A percentile compares a stretch with the other conserved stretches of the same genome.
Conservation (phyloP, 148 eudicot species). For the Nyssa sinensis region DNA sequence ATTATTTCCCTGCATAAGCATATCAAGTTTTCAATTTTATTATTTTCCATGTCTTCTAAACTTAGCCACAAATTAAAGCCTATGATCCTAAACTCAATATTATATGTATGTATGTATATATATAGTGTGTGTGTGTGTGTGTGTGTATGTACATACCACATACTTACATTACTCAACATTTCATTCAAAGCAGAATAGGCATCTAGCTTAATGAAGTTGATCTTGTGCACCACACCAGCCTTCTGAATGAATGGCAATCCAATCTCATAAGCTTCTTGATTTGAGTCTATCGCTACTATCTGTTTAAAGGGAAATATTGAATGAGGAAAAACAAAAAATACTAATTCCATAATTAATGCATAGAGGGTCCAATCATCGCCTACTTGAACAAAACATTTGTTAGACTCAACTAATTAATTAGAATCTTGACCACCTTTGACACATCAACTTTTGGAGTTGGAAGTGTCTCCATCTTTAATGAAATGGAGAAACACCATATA, state of each 20-base stretch:
- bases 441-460: too few relatives aligned
- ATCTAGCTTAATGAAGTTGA: constrained; percentile 28
- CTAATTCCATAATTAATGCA: too few relatives aligned
- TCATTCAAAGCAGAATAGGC: constrained; percentile 16
- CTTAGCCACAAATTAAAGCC: background rate
- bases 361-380: too few relatives aligned
- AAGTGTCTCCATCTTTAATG: too few relatives aligned
- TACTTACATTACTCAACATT: constrained; percentile 26
- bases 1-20: background rate
- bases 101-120: background rate
- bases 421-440: too few relatives aligned
- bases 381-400: too few relatives aligned
- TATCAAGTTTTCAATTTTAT: too few relatives aligned
- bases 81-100: background rate
- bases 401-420: too few relatives aligned
- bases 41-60: too few relatives aligned
- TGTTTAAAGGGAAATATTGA: background rate
- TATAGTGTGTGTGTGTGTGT: background rate
- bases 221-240: background rate
- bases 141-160: too few relatives aligned
- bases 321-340: too few relatives aligned
- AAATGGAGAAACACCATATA: too few relatives aligned
- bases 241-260: constrained; percentile 31
- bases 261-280: constrained; percentile 32
- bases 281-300: constrained; percentile 28